Evolutionary conservation across 805 yeast genomes (phyloP).

Genomic region (Pichia manshurica): DNA sequence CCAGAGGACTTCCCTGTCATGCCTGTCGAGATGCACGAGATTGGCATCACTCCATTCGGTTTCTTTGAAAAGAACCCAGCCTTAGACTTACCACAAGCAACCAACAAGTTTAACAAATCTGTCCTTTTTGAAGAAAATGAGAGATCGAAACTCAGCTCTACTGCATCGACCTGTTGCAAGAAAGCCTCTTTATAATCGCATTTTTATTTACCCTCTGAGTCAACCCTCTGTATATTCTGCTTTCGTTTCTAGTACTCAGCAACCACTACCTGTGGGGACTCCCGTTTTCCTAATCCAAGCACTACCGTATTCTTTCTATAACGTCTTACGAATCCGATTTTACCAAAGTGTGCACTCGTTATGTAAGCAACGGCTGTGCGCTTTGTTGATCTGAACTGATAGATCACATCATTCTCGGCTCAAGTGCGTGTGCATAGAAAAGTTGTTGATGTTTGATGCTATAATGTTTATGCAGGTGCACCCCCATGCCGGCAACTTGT

Average conservation of each 20-base stretch:
- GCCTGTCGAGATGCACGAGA: constrained; percentile 76
- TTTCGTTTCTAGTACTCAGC: no score
- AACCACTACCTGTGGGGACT: no score
- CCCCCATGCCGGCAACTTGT: no score
- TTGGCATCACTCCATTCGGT: constrained; percentile 62
- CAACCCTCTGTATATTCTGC: no score
- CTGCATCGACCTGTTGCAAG: constrained; percentile 24
- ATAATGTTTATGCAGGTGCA: no score
- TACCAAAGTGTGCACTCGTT: no score
- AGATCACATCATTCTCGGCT: not conserved
- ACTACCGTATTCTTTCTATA: no score
- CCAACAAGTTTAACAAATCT: constrained; percentile 63
- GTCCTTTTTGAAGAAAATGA: constrained; percentile 28
- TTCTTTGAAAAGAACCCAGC: constrained; percentile 78
- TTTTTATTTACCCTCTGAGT: not conserved
- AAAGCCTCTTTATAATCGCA: constrained; percentile 28
- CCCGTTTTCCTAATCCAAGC: no score
- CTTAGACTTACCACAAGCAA: constrained; percentile 68
- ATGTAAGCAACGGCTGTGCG: no score
- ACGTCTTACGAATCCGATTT: no score
- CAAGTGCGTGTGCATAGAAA: not conserved
- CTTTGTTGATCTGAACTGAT: not conserved
- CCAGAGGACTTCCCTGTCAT: constrained; percentile 86
- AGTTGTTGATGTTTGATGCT: no score
- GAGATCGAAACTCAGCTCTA: constrained; percentile 18